These are phyloP conservation scores for Tricholoma flavovirens DNA, from an alignment of 768 basidiomycete species.

Conservation along the genomic window DNA sequence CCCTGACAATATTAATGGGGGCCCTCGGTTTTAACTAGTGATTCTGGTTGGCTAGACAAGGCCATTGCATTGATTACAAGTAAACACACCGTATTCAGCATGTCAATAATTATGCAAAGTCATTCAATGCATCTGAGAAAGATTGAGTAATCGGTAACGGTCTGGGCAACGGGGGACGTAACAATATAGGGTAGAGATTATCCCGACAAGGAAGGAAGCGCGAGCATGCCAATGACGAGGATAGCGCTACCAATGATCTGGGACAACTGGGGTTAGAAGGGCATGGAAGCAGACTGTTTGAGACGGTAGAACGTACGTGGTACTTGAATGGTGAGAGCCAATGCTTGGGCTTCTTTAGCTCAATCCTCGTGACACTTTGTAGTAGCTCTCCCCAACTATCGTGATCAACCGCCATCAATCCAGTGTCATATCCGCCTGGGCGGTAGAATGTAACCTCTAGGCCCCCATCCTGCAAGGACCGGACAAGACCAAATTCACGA, in stretches of 20 bases:
- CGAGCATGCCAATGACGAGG: background rate
- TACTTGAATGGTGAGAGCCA: background rate
- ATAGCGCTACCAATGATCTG: background rate
- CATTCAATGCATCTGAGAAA: no score
- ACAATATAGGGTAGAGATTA: no score
- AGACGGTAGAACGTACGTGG: background rate
- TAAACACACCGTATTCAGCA: no score
- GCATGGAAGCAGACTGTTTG: background rate
- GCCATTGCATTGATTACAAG: no score
- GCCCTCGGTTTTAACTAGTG: no score
- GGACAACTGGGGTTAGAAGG: background rate
- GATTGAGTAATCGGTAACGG: no score
- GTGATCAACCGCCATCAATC: background rate
- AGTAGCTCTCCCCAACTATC: slow-evolving; percentile 1
- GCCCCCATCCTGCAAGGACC: background rate
- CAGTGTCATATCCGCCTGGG: slow-evolving; percentile 1
- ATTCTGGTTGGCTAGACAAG: no score
- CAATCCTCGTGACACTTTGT: background rate
- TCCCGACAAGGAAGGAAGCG: background rate
- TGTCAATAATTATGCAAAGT: no score
- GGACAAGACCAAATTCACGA: background rate
- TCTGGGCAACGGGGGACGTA: no score
- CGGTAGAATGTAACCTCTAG: slow-evolving; percentile 1
- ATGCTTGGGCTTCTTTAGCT: background rate
- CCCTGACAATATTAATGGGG: no score